phyloP scores from a whole-genome alignment of 176 grass and related monocot genomes.

The Zea mays region Zm-B73-REFERENCE-NAM-5.0 NC_050096.1:10044501-10045000 shows the following conservation, averaged over 20 bases:
- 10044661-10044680: background rate
- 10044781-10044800: background rate
- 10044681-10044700: constrained; percentile 6
- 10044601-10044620: constrained; percentile 52
- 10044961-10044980: constrained; percentile 61
- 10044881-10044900: constrained; percentile 77
- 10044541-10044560: constrained; percentile 76
- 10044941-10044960: constrained; percentile 70
- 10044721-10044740: constrained; percentile 71
- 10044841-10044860: background rate
- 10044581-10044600: constrained; percentile 68
- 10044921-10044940: constrained; percentile 73
- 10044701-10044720: constrained; percentile 60
- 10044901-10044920: constrained; percentile 66
- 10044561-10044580: constrained; percentile 76
- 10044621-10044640: constrained; percentile 1
- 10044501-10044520: background rate
- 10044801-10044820: no score
- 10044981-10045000: constrained; percentile 38
- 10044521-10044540: constrained; percentile 45
- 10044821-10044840: background rate
- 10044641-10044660: background rate
- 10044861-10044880: constrained; percentile 57
- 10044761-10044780: background rate
- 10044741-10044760: constrained; percentile 68